A percentile compares a stretch with the other conserved stretches of the same genome.
These are phyloP conservation scores for Zea mays DNA, from an alignment of 176 grass and related monocot genomes.

Conservation along the genomic window DNA sequence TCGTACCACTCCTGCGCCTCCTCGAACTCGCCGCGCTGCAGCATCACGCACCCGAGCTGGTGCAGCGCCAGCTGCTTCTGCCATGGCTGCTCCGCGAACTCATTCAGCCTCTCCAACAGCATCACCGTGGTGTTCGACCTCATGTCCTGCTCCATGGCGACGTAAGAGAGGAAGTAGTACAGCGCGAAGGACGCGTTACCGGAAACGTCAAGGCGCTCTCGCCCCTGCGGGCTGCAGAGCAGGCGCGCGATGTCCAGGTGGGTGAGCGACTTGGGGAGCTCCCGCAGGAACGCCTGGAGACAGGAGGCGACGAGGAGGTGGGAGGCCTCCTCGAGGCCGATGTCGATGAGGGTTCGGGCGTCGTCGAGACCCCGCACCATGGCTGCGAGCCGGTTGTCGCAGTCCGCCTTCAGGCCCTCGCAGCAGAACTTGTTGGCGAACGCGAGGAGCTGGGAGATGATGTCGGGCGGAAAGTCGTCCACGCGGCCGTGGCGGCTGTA, in stretches of 20 bases:
- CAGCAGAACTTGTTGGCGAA: slow-evolving; percentile 97
- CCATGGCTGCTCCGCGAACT: slow-evolving; percentile 64
- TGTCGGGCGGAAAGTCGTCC: slow-evolving; percentile 58
- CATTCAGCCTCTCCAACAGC: slow-evolving; percentile 72
- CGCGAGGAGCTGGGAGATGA: slow-evolving; percentile 66
- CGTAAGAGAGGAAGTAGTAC: slow-evolving; percentile 82
- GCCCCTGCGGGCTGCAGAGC: slow-evolving; percentile 78
- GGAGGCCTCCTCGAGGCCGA: slow-evolving; percentile 77
- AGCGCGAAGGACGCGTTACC: slow-evolving; percentile 79
- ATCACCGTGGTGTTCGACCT: slow-evolving; percentile 82
- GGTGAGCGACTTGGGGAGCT: slow-evolving; percentile 73
- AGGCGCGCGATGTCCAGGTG: slow-evolving; percentile 62
- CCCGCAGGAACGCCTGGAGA: slow-evolving; percentile 93
- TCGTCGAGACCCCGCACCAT: slow-evolving; percentile 62
- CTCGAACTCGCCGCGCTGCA: slow-evolving; percentile 81
- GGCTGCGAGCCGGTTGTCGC: slow-evolving; percentile 69
- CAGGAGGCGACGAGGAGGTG: slow-evolving; percentile 75
- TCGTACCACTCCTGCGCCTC: slow-evolving; percentile 88
- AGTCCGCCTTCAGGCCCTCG: slow-evolving; percentile 70
- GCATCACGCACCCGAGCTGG: slow-evolving; percentile 91
- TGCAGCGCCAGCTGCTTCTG: slow-evolving; percentile 77
- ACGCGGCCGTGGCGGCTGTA: slow-evolving; percentile 62
- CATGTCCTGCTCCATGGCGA: slow-evolving; percentile 88
- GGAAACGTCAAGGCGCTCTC: slow-evolving; percentile 56
- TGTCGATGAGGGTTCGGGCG: slow-evolving; percentile 68